Conservation (phyloP, 2,329 filamentous ascomycete species). For the Fusarium brachygibbosum region DNA sequence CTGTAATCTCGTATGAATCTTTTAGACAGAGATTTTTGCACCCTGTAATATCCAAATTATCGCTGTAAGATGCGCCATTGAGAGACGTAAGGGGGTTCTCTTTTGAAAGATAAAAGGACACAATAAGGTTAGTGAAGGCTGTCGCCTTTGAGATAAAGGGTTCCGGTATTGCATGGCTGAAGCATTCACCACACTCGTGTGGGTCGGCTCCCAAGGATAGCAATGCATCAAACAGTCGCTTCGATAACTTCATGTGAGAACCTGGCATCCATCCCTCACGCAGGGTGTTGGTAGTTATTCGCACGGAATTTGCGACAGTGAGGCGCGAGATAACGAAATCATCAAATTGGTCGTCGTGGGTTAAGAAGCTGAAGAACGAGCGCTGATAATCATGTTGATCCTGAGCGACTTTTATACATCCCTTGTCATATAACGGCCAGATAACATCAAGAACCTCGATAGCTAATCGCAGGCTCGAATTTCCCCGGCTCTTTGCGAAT, state of each 20-base stretch:
- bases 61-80: too few species aligned
- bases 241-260: background rate
- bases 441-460: background rate
- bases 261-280: fast-evolving
- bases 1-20: fast-evolving
- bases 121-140: background rate
- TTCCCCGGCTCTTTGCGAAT: background rate
- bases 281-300: background rate
- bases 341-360: background rate
- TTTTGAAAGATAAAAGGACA: background rate
- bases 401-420: fast-evolving
- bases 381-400: too few species aligned
- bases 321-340: background rate
- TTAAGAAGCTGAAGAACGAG: background rate
- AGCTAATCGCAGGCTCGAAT: fast-evolving
- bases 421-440: background rate
- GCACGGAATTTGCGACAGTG: fast-evolving
- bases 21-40: too few species aligned
- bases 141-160: background rate
- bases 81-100: too few species aligned
- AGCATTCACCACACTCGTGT: background rate
- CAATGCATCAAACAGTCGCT: background rate
- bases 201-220: background rate
- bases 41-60: too few species aligned
- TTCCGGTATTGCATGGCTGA: fast-evolving